phyloP scores from a whole-genome alignment of 768 basidiomycete species.

The Mycena haematopus region DNA sequence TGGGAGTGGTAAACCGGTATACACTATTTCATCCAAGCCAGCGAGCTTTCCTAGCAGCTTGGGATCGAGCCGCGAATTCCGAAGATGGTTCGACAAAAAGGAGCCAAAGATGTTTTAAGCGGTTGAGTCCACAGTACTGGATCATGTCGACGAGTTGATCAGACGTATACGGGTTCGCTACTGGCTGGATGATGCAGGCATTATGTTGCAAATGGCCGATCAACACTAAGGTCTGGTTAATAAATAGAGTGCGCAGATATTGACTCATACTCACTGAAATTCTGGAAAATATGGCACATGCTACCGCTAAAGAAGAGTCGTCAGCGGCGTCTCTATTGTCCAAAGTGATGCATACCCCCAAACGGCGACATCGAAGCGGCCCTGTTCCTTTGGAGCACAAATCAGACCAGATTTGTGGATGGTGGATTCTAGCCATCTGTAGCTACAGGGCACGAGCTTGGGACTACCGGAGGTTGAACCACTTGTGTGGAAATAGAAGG shows the following conservation, averaged over 20 bases:
- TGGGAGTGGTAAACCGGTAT: slow-evolving; percentile 68
- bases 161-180: slow-evolving; percentile 53
- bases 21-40: slow-evolving; percentile 67
- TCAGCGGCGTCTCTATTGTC: slow-evolving; percentile 35
- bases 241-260: slow-evolving; percentile 34
- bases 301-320: slow-evolving; percentile 61
- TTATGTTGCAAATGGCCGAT: slow-evolving; percentile 73
- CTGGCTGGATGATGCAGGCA: slow-evolving; percentile 43
- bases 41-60: slow-evolving; percentile 64
- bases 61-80: slow-evolving; percentile 61
- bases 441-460: slow-evolving; percentile 76
- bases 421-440: slow-evolving; percentile 68
- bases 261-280: slow-evolving; percentile 62
- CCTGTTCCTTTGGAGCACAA: slow-evolving; percentile 52
- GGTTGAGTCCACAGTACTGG: slow-evolving; percentile 68
- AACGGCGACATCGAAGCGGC: slow-evolving; percentile 70
- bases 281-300: slow-evolving; percentile 85
- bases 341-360: slow-evolving; percentile 65
- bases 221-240: slow-evolving; percentile 55
- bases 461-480: slow-evolving; percentile 87
- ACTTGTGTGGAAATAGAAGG: slow-evolving; percentile 80
- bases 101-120: slow-evolving; percentile 77
- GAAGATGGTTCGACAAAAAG: slow-evolving; percentile 70
- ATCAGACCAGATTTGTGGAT: slow-evolving; percentile 65
- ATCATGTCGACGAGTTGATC: slow-evolving; percentile 79